These are phyloP conservation scores for Hypoxylon sp. DNA, from an alignment of 2,329 filamentous ascomycete species.

Conservation along the genomic window DNA sequence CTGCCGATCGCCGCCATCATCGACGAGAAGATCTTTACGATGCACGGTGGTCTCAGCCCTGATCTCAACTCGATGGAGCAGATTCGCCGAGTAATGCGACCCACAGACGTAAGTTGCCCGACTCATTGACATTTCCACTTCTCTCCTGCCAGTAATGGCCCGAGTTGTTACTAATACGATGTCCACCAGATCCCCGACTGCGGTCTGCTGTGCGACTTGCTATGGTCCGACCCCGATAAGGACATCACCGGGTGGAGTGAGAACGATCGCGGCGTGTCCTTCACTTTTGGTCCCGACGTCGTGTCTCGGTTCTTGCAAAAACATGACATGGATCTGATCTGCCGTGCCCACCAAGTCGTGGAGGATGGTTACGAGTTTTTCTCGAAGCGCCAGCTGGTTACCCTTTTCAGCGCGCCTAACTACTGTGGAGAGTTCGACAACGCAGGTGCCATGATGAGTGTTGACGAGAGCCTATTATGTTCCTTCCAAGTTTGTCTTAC, in stretches of 20 bases:
- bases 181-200: conserved; percentile 90
- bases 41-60: conserved; percentile 97
- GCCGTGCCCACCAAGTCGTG: conserved; percentile 97
- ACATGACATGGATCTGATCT: conserved; percentile 99
- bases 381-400: conserved; percentile 96
- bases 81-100: conserved; percentile 98
- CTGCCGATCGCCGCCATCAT: conserved; percentile 98
- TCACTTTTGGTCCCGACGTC: conserved; percentile 97
- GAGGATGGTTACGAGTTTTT: conserved; percentile 99
- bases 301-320: conserved; percentile 98
- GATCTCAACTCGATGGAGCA: conserved; percentile 99
- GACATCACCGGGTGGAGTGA: conserved; percentile 99
- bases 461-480: conserved; percentile 97
- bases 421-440: conserved; percentile 99
- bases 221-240: conserved; percentile 99
- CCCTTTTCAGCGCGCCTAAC: conserved; percentile 97
- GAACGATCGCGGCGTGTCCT: conserved; percentile 98
- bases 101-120: conserved; percentile 84
- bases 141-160: conserved; percentile 45
- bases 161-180: conserved; percentile 48
- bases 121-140: neutral
- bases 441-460: conserved; percentile 99
- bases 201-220: conserved; percentile 93
- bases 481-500: conserved; percentile 85
- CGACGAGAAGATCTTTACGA: conserved; percentile 99